Base-by-base conservation (phyloP, 2,329 filamentous ascomycete genomes). In the Calycina herbarum region DNA sequence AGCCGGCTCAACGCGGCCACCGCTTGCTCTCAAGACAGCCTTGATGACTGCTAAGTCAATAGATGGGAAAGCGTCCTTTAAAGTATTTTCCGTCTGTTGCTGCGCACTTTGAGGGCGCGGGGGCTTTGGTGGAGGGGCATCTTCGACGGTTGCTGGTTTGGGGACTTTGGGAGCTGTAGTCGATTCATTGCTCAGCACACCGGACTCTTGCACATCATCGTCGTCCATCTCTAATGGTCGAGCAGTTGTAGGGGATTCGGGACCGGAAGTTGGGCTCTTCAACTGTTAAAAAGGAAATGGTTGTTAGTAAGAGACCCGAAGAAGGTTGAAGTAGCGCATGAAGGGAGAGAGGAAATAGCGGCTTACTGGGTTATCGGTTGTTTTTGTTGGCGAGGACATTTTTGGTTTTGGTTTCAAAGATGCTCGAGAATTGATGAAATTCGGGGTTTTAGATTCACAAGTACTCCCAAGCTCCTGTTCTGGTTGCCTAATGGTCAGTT, bases 51-150 rank as follows among this genome's bases (percentile, higher is more conserved):
- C 78, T 7, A 80, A 77, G 63, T 99, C 95, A 67, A 97, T 91
- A 64, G 82, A 85, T 0, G 95, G 95, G 74, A 99, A 99, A 0
- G 95, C 95, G 78, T 99, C 95, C 77, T 92, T 94, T 64, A 99
- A 83, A 3, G 93, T 97, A 73, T 87, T 86, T 78, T 94, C 90
- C 59, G 93, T 93, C 81, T 96, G 91, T 78, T 96, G 89, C 67
- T 89, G 85, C 69, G 95, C 90, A 69, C 87, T 92, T 74, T 92
- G 75, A 58, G 94, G 94, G 66, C 94, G 88, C 40, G 93, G 93
- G 38, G 94, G 94, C 81, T 97, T 96, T 51, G 90, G 85, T 13
- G 93, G 93, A 24, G 76, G 76, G 29, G 82, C 82, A 62, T 82
- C 79, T 67, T 82, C 79, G 31, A 77, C 76, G 11, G 80, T 77